These are phyloP conservation scores for Cladophialophora yegresii DNA, from an alignment of 2,329 filamentous ascomycete species.

Conservation along the genomic window DNA sequence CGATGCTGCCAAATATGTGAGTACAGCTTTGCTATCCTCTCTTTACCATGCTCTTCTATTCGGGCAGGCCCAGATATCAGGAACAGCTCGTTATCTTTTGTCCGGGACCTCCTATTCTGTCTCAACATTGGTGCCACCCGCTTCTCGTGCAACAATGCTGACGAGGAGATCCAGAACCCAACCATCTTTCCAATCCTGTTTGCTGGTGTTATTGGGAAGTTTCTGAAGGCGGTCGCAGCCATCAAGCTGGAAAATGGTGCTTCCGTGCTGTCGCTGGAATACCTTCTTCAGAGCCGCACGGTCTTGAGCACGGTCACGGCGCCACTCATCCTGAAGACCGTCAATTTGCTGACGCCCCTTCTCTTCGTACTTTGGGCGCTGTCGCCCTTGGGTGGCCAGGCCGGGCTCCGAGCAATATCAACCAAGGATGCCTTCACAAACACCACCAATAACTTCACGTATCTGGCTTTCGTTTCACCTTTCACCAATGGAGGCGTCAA, in stretches of 20 bases:
- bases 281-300: constrained; percentile 10
- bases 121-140: not conserved
- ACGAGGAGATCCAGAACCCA: constrained; percentile 1
- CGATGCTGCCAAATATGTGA: constrained; percentile 15
- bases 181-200: constrained; percentile 25
- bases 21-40: not conserved
- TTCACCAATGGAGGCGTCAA: constrained; percentile 11
- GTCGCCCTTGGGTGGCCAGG: constrained; percentile 12
- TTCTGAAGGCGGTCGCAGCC: constrained; percentile 8
- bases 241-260: constrained; percentile 12
- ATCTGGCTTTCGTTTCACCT: constrained; percentile 11
- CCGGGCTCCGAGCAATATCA: constrained; percentile 11
- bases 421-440: constrained; percentile 8
- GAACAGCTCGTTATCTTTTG: not conserved
- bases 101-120: not conserved
- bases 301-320: constrained; percentile 10
- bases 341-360: constrained; percentile 7
- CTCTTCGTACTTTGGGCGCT: constrained; percentile 13
- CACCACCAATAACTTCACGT: constrained; percentile 11
- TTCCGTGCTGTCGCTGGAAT: constrained; percentile 9
- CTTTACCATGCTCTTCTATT: not conserved
- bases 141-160: not conserved
- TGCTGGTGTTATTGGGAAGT: constrained; percentile 14
- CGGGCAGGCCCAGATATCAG: not conserved
- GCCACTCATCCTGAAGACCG: constrained; percentile 3